Evolutionary conservation across 768 basidiomycete species (phyloP), one percentile per base, ranked within the genome.

Genomic region (Dentipellis sp.): DNA sequence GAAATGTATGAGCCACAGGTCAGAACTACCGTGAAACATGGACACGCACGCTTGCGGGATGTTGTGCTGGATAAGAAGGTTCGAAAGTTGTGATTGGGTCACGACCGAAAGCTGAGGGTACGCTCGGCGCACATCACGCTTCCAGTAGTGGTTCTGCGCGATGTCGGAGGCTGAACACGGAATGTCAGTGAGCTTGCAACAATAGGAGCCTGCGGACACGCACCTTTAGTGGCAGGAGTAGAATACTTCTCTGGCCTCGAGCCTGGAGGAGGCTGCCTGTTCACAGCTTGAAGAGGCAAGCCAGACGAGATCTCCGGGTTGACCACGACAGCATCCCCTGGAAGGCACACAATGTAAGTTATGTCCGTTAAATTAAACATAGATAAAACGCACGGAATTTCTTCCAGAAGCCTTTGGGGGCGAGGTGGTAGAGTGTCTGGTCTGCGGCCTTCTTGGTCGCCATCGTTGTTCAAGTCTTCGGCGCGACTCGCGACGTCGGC

Each of bases 341-440:
- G 36, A 6, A 45, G 10, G 34, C 29, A 36, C 53, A 17, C 39
- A 38, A 19, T 37, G 22, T 29, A 51, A 21, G 21, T 29, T n/a
- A n/a, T n/a, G n/a, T n/a, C 2, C n/a, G 14, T 40, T 16, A 29
- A 10, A 16, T 14, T 48, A 50, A 38, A 9, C 10, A 23, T 14
- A 36, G 2, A 11, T 22, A 6, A 17, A 39, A 77, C 91, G 58
- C 63, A 93, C 93, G 83, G 67, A 97, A 92, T 75, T 88, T 92
- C 82, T 94, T 95, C 94, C 94, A 95, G 69, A 95, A 94, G 9
- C 94, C 93, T 71, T 86, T 84, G 22, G 88, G 85, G 64, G 81
- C 82, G 64, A 92, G 80, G 67, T 97, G 94, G 71, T 97, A 97
- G 47, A 92, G 78, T 2, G 90, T 94, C 38, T 87, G 84, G 66